Evolutionary conservation across 2,329 filamentous ascomycete genomes (phyloP).

Genomic region (Herpotrichia juniperi): DNA sequence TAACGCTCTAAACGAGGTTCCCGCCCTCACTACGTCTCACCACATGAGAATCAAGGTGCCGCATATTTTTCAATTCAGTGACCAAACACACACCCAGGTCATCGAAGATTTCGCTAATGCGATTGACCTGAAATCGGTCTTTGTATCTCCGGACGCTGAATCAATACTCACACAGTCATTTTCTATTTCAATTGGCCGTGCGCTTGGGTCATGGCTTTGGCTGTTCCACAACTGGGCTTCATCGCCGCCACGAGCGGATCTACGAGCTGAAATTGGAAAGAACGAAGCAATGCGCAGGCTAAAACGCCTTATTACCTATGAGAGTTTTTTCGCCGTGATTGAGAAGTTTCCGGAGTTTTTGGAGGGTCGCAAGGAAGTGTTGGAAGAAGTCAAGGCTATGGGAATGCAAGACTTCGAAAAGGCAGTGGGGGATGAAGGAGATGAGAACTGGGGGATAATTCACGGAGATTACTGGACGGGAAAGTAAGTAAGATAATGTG

Average conservation of each 20-base stretch:
- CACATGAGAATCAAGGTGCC: slow-evolving; percentile 1
- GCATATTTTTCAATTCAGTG: slow-evolving; percentile 3
- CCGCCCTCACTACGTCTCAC: background rate
- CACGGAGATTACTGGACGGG: slow-evolving; percentile 18
- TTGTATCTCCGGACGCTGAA: background rate
- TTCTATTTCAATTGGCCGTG: background rate
- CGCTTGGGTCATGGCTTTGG: slow-evolving; percentile 9
- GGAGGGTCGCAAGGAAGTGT: background rate
- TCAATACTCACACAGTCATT: background rate
- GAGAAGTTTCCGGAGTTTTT: slow-evolving; percentile 5
- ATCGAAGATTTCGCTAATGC: slow-evolving; percentile 6
- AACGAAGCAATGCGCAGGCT: slow-evolving; percentile 7
- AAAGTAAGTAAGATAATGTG: slow-evolving; percentile 5
- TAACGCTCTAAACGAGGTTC: background rate
- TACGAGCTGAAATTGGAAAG: background rate
- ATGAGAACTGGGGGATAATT: slow-evolving; percentile 4
- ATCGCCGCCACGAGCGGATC: background rate
- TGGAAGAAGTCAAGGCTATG: slow-evolving; percentile 5
- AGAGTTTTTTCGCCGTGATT: slow-evolving; percentile 2
- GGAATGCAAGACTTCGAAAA: background rate
- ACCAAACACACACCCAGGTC: background rate
- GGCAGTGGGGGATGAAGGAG: background rate
- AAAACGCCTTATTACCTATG: slow-evolving; percentile 11
- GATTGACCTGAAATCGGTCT: background rate
- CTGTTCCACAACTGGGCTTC: slow-evolving; percentile 10